Evolutionary conservation across 2,329 filamentous ascomycete species (phyloP).

Genomic region (Fusarium fracticaudum): DNA sequence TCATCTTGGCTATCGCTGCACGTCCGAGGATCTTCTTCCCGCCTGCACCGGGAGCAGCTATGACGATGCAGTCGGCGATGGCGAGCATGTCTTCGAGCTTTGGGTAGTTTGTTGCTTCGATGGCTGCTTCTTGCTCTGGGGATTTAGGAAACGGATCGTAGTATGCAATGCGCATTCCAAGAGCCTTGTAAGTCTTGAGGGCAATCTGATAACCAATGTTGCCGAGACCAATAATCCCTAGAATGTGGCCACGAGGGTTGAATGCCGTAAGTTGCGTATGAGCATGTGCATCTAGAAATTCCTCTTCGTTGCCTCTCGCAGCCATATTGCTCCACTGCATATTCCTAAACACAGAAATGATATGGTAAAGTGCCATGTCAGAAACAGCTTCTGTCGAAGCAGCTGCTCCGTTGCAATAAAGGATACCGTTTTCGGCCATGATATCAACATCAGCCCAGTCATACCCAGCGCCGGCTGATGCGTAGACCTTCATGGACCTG

Average conservation of each 20-base stretch:
- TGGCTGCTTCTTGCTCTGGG: conserved; percentile 51
- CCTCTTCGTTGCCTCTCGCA: conserved; percentile 54
- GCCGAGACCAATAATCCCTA: conserved; percentile 70
- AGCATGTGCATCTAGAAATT: conserved; percentile 64
- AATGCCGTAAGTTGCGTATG: conserved; percentile 62
- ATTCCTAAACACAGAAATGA: conserved; percentile 67
- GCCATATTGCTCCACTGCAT: conserved; percentile 64
- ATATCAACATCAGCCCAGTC: conserved; percentile 68
- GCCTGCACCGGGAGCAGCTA: conserved; percentile 11
- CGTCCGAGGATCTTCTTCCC: conserved; percentile 10
- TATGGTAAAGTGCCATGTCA: conserved; percentile 67
- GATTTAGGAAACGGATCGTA: conserved; percentile 57
- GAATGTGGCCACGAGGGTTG: conserved; percentile 62
- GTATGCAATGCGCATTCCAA: conserved; percentile 68
- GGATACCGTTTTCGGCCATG: conserved; percentile 50
- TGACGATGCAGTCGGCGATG: conserved; percentile 14
- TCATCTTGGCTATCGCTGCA: conserved; percentile 54
- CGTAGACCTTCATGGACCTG: conserved; percentile 63
- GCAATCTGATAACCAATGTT: conserved; percentile 65
- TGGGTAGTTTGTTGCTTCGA: conserved; percentile 53
- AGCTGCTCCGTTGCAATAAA: conserved; percentile 71
- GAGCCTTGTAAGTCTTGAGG: conserved; percentile 61
- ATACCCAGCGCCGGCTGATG: conserved; percentile 69
- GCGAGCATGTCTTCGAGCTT: conserved; percentile 13
- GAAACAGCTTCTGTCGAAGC: conserved; percentile 70